A percentile compares a stretch with the other conserved stretches of the same genome.
Conservation (phyloP, 2,329 filamentous ascomycete species). For the Aspergillus tanneri region DNA sequence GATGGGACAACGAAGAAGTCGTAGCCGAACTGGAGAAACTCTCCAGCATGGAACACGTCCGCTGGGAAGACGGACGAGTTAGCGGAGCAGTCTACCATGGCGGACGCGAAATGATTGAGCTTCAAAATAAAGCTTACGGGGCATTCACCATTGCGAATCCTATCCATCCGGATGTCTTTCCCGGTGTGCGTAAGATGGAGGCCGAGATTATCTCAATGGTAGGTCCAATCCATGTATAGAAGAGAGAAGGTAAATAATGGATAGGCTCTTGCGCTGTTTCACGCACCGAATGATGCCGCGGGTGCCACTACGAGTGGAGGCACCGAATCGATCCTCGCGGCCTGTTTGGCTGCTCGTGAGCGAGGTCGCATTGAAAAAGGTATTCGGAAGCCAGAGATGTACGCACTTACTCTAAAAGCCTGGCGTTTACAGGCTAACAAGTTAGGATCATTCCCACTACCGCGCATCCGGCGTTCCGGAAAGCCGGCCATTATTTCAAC, state of each 20-base stretch:
- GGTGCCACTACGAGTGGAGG: constrained; percentile 90
- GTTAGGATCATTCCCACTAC: constrained; percentile 86
- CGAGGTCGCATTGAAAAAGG: constrained; percentile 83
- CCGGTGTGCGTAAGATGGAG: constrained; percentile 98
- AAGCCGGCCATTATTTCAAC: constrained; percentile 92
- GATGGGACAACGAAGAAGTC: constrained; percentile 76
- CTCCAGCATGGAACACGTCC: constrained; percentile 83
- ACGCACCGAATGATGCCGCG: constrained; percentile 78
- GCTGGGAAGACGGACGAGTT: constrained; percentile 94
- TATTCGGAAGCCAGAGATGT: constrained; percentile 93
- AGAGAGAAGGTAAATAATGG: constrained; percentile 3
- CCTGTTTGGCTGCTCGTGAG: constrained; percentile 83
- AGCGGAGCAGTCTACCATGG: constrained; percentile 96
- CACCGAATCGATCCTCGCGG: constrained; percentile 96
- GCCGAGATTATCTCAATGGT: constrained; percentile 97
- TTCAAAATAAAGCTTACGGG: constrained; percentile 90
- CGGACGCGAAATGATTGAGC: constrained; percentile 72
- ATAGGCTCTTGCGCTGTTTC: constrained; percentile 73
- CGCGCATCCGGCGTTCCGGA: constrained; percentile 95
- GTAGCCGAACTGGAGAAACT: constrained; percentile 76
- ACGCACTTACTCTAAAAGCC: background rate
- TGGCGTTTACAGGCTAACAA: constrained; percentile 17
- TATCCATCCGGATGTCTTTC: constrained; percentile 97
- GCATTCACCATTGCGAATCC: constrained; percentile 95
- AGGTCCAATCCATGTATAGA: constrained; percentile 12